phyloP scores from a whole-genome alignment of 2,329 filamentous ascomycete genomes.

The Xylariomycetidae sp. region DNA sequence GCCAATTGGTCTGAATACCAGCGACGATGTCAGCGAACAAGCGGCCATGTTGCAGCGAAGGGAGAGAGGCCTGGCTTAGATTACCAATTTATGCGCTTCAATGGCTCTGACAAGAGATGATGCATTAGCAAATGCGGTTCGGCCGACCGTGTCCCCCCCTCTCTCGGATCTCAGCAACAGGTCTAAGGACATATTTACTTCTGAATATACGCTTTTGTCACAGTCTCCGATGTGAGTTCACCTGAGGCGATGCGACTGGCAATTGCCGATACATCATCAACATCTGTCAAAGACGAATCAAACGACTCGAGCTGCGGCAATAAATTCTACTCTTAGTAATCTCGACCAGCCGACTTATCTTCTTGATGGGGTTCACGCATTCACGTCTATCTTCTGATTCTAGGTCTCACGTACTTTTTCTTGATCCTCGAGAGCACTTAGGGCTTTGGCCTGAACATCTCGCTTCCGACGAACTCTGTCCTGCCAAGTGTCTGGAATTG shows the following conservation, averaged over 20 bases:
- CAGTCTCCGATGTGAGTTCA: constrained; percentile 12
- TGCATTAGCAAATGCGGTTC: too few relatives aligned
- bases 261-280: constrained; percentile 11
- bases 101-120: not conserved
- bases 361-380: too few relatives aligned
- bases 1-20: constrained; percentile 17
- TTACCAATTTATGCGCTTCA: constrained; percentile 1
- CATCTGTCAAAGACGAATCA: constrained; percentile 5
- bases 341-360: too few relatives aligned
- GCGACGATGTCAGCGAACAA: not conserved
- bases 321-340: constrained; percentile 1
- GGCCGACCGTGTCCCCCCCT: not conserved
- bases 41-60: too few relatives aligned
- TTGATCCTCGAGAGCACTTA: constrained; percentile 5
- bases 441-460: constrained; percentile 9
- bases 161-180: not conserved
- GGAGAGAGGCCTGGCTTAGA: too few relatives aligned
- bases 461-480: constrained; percentile 13
- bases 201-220: constrained; percentile 15
- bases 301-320: constrained; percentile 6
- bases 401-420: not conserved
- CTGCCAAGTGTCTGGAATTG: constrained; percentile 7
- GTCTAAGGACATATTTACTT: constrained; percentile 7
- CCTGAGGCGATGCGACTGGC: constrained; percentile 10
- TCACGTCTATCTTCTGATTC: too few relatives aligned